These are phyloP conservation scores for Urochloa ruziziensis DNA, from an alignment of 176 grass and related monocot genomes.

Conservation along the genomic window DNA sequence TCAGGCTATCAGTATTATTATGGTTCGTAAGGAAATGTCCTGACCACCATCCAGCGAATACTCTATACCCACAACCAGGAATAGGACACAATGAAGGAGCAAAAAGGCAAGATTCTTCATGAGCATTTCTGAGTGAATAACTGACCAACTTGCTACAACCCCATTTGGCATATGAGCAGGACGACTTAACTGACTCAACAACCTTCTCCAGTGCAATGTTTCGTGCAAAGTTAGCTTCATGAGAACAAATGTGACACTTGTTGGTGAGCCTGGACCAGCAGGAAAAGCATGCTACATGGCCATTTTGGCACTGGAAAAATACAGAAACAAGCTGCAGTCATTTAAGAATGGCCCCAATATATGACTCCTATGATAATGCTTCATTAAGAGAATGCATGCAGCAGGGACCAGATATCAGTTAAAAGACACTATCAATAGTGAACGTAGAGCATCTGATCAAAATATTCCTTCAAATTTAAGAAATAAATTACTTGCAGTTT, in stretches of 20 bases:
- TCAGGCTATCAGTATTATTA: not conserved
- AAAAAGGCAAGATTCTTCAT: conserved; percentile 57
- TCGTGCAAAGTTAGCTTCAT: conserved; percentile 23
- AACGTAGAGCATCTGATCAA: not conserved
- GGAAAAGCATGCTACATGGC: conserved; percentile 75
- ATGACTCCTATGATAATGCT: not conserved
- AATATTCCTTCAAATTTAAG: not conserved
- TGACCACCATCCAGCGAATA: conserved; percentile 54
- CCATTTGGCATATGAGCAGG: conserved; percentile 52
- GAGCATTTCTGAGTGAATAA: conserved; percentile 44
- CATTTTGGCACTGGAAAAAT: conserved; percentile 68
- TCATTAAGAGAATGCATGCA: not conserved
- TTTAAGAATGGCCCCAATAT: not conserved
- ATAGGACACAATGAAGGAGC: conserved; percentile 48
- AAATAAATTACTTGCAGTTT: not conserved
- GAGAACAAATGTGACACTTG: conserved; percentile 68
- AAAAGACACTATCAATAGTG: not conserved
- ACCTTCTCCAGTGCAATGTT: conserved; percentile 79
- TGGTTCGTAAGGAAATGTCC: conserved; percentile 58
- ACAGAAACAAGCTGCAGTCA: conserved; percentile 16
- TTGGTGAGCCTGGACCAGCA: conserved; percentile 70
- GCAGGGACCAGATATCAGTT: not conserved
- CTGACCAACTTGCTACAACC: conserved; percentile 48
- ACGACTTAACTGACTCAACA: conserved; percentile 61
- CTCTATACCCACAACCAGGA: conserved; percentile 44